Evolutionary conservation across 2,329 filamentous ascomycete genomes (phyloP).

Genomic region (Blumeria graminis): DNA sequence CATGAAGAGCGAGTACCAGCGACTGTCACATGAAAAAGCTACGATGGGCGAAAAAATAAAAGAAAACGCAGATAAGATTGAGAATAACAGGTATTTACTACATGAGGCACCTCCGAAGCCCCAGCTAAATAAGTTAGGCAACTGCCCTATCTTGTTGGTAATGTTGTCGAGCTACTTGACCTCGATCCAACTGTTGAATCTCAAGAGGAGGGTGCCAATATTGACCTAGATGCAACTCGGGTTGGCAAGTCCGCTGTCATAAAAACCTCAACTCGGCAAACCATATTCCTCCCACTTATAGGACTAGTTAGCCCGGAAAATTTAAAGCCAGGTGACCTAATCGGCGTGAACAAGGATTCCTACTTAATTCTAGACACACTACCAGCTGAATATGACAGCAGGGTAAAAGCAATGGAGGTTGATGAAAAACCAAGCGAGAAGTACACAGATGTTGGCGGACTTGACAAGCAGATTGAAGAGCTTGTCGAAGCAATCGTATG

Average conservation of each 20-base stretch:
- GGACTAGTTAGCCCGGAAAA: slow-evolving; percentile 88
- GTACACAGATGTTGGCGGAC: slow-evolving; percentile 88
- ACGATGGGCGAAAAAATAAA: slow-evolving; percentile 98
- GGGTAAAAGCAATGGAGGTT: slow-evolving; percentile 99
- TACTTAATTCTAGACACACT: slow-evolving; percentile 93
- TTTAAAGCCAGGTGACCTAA: slow-evolving; percentile 85
- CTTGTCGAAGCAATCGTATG: slow-evolving; percentile 95
- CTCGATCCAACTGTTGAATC: slow-evolving; percentile 91
- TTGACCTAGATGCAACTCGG: slow-evolving; percentile 86
- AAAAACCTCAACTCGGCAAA: slow-evolving; percentile 96
- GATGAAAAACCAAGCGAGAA: slow-evolving; percentile 99
- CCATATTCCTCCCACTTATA: slow-evolving; percentile 93
- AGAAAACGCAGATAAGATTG: slow-evolving; percentile 96
- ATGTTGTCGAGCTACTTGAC: slow-evolving; percentile 91
- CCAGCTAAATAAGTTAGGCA: slow-evolving; percentile 33
- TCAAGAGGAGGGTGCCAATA: slow-evolving; percentile 92
- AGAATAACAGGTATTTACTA: slow-evolving; percentile 66
- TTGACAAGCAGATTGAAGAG: slow-evolving; percentile 98
- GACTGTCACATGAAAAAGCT: slow-evolving; percentile 82
- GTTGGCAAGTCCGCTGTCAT: slow-evolving; percentile 98
- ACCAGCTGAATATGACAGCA: slow-evolving; percentile 92
- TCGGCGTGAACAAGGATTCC: slow-evolving; percentile 97
- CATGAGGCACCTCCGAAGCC: neutral
- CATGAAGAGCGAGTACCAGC: slow-evolving; percentile 93
- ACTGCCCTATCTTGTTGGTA: slow-evolving; percentile 92